phyloP scores from a whole-genome alignment of 768 basidiomycete genomes.

The Coprinellus micaceus region DNA sequence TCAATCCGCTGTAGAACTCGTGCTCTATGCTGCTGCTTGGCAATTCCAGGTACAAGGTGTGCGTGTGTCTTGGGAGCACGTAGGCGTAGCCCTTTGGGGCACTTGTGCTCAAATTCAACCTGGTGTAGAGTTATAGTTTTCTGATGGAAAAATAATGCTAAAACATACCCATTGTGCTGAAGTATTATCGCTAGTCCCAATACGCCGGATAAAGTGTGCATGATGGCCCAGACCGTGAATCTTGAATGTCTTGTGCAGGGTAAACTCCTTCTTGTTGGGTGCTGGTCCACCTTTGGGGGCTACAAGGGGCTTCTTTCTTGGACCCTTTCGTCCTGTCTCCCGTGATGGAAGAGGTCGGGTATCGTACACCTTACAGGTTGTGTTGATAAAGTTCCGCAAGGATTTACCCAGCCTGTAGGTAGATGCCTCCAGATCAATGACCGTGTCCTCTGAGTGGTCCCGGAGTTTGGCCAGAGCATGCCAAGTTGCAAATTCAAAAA shows the following conservation, averaged over 20 bases:
- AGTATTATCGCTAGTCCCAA: slow-evolving; percentile 14
- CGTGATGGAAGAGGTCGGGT: slow-evolving; percentile 26
- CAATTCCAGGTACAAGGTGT: slow-evolving; percentile 14
- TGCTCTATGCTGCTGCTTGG: not conserved
- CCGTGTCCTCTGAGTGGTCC: slow-evolving; percentile 21
- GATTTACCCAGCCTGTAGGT: slow-evolving; percentile 21
- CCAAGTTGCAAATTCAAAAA: slow-evolving; percentile 30
- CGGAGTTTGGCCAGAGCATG: slow-evolving; percentile 32
- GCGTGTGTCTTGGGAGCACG: slow-evolving; percentile 31
- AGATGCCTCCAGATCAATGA: slow-evolving; percentile 13
- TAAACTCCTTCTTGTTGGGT: slow-evolving; percentile 11
- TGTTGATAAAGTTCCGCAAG: slow-evolving; percentile 19
- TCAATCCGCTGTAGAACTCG: not conserved
- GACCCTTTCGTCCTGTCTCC: not conserved
- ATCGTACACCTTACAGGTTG: slow-evolving; percentile 16
- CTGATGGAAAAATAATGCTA: no score
- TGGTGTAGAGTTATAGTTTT: no score
- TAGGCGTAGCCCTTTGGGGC: slow-evolving; percentile 21
- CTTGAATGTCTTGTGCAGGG: slow-evolving; percentile 19
- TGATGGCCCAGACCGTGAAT: slow-evolving; percentile 20
- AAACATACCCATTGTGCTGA: slow-evolving; percentile 14
- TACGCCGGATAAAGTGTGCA: slow-evolving; percentile 7
- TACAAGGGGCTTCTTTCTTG: slow-evolving; percentile 23
- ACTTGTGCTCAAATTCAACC: not conserved
- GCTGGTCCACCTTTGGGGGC: slow-evolving; percentile 7